A percentile compares a stretch with the other conserved stretches of the same genome.
Conservation (phyloP, 2,329 filamentous ascomycete species). For the Exserohilum turcica region DNA sequence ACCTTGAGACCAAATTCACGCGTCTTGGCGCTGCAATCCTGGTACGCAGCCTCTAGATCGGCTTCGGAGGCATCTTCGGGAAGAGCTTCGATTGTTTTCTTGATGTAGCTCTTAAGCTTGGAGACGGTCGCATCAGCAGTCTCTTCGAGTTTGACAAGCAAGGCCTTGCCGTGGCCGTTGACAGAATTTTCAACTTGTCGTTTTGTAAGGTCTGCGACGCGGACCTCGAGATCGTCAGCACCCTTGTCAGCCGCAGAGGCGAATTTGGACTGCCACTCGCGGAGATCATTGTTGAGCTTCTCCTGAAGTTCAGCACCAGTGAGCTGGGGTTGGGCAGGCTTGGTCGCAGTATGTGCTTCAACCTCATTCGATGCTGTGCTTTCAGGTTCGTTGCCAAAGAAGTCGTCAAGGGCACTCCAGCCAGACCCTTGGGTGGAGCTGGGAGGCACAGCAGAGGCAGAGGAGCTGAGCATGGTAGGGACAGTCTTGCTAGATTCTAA, state of each 20-base stretch:
- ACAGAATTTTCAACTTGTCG: slow-evolving; percentile 70
- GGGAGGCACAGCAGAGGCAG: slow-evolving; percentile 24
- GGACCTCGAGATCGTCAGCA: slow-evolving; percentile 67
- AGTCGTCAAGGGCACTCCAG: slow-evolving; percentile 39
- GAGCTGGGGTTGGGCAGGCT: slow-evolving; percentile 32
- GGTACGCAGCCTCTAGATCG: slow-evolving; percentile 58
- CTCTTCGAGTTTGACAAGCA: slow-evolving; percentile 71
- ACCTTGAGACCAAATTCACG: slow-evolving; percentile 73
- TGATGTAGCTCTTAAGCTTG: slow-evolving; percentile 70
- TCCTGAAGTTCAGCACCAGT: slow-evolving; percentile 55
- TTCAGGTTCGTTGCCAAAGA: slow-evolving; percentile 35
- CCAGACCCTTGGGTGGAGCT: slow-evolving; percentile 31
- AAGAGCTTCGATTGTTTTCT: slow-evolving; percentile 59
- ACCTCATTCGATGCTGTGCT: slow-evolving; percentile 25
- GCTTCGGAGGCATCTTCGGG: slow-evolving; percentile 62
- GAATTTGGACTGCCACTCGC: slow-evolving; percentile 87
- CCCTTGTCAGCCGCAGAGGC: slow-evolving; percentile 84
- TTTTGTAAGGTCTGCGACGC: slow-evolving; percentile 72
- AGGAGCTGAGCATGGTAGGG: slow-evolving; percentile 30
- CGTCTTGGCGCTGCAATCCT: slow-evolving; percentile 61
- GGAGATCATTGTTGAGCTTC: slow-evolving; percentile 76
- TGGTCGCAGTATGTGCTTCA: slow-evolving; percentile 20
- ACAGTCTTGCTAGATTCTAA: slow-evolving; percentile 23
- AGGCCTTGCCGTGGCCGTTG: slow-evolving; percentile 66
- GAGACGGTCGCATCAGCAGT: slow-evolving; percentile 68